These are phyloP conservation scores for Thermothelomyces thermophilus DNA, from an alignment of 2,329 filamentous ascomycete species.

Conservation along the genomic window DNA sequence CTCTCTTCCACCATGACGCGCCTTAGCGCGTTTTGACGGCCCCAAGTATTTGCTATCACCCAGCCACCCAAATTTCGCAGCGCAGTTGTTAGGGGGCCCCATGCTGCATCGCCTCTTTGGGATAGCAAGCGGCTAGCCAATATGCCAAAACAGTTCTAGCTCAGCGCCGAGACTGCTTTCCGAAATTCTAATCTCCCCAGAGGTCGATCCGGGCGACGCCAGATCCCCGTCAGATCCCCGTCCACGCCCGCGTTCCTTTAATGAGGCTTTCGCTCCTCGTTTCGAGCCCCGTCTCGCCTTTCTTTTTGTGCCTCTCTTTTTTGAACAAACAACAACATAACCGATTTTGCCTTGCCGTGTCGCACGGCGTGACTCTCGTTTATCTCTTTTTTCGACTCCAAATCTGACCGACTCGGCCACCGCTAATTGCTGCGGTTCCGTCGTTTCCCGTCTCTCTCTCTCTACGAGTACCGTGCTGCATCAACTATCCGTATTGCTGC, in stretches of 20 bases:
- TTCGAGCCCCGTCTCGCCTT: not conserved
- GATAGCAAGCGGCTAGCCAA: constrained; percentile 5
- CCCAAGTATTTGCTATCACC: constrained; percentile 2
- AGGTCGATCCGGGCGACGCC: constrained; percentile 11
- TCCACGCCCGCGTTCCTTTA: constrained; percentile 9
- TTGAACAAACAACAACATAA: not conserved
- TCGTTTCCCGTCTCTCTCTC: constrained; percentile 7
- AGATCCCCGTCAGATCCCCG: constrained; percentile 5
- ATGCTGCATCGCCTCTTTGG: not conserved
- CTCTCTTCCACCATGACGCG: not conserved
- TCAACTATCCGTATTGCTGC: not conserved
- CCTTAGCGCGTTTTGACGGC: not conserved
- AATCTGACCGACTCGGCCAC: not conserved
- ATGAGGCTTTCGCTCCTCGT: constrained; percentile 9
- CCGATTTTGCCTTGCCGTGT: not conserved
- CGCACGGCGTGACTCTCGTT: constrained; percentile 8
- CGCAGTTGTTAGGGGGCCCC: not conserved
- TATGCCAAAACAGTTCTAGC: constrained; percentile 13
- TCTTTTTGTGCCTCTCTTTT: not conserved
- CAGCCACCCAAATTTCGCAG: constrained; percentile 2
- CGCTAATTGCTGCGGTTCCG: constrained; percentile 4
- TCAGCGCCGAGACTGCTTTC: constrained; percentile 12
- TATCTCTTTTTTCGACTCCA: constrained; percentile 6
- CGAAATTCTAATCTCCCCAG: constrained; percentile 20
- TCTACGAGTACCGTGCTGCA: constrained; percentile 1